phyloP scores from a whole-genome alignment of 306 rosid species.

The Cyclanthera cordifolia region DNA sequence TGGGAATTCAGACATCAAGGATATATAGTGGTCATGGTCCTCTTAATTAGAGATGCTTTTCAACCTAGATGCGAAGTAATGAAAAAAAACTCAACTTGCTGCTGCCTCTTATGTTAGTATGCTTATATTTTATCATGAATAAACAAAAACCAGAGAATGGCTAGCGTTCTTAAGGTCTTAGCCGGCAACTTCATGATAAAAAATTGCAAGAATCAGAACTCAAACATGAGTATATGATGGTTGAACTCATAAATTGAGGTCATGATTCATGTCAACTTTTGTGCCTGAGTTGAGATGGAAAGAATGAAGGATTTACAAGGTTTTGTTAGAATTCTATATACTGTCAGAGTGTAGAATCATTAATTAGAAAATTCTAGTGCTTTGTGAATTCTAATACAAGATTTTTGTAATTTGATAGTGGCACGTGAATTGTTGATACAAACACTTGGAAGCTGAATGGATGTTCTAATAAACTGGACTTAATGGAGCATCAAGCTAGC shows the following conservation, averaged over 20 bases:
- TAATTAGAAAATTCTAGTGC: neutral
- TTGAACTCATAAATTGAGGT: neutral
- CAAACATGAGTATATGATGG: neutral
- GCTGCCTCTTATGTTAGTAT: neutral
- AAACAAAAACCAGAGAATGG: neutral
- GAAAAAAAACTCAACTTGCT: neutral
- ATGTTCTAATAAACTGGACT: neutral
- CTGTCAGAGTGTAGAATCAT: neutral
- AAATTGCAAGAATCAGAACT: neutral
- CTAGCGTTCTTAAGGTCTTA: neutral
- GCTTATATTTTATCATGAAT: neutral
- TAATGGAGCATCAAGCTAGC: neutral
- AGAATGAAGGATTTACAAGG: neutral
- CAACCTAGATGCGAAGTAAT: neutral
- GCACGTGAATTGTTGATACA: neutral
- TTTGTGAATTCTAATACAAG: neutral
- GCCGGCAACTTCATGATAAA: neutral
- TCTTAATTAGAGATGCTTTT: neutral
- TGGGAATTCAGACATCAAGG: neutral
- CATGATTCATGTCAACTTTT: neutral
- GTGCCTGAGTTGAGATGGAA: neutral
- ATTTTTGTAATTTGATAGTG: conserved; percentile 4
- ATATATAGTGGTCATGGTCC: neutral
- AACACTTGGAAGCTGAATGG: neutral
- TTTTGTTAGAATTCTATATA: neutral